Evolutionary conservation across 352 stramenopile species (phyloP), one percentile per base, ranked within the genome.

Genomic region (Phytophthora fragariaefolia): DNA sequence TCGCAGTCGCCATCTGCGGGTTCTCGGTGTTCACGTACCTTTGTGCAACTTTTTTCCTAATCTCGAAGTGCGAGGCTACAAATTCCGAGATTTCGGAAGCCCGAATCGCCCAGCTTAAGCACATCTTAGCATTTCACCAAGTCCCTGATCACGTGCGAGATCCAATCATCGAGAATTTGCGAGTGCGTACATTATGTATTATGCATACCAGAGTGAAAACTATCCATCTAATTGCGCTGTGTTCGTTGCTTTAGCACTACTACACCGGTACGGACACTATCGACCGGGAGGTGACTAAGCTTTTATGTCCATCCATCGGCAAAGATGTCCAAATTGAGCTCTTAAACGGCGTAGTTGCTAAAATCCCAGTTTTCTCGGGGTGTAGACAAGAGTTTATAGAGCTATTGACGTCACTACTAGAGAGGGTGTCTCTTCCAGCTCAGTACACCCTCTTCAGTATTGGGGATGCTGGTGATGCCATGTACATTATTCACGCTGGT

Each of bases 311-410:
- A 4, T 93, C 84, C 1, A 90, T 91, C 34, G 73, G 77, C 20
- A 89, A 83, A 5, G 82, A 93, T 43, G 85, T 91, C 26, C 85
- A 92, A 38, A 82, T 92, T n/a, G 82, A 91, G 36, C 70, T 94
- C 6, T 52, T 94, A 28, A 82, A 81, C 30, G 61, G 63, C 2
- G 80, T 71, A 0, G 61, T 94, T 7, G 57, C 68, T 3, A 45
- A 51, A 38, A 84, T 94, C 9, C 78, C 85, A 2, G 46, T 94
- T 1, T 91, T 94, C 27, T 66, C 64, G 7, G 76, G 69, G 2
- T 94, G 85, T 51, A 73, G 46, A 4, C 71, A 81, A 1, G 58
- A 74, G 8, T 91, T 93, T 36, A 58, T 88, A 1, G 53, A 80
- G n/a, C 77, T 83, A 0, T 26, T 90, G 7, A 87, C 82, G 1